A percentile compares a stretch with the other conserved stretches of the same genome.
phyloP scores from a whole-genome alignment of 2,329 filamentous ascomycete genomes.

The Calonectria henricotiae region DNA sequence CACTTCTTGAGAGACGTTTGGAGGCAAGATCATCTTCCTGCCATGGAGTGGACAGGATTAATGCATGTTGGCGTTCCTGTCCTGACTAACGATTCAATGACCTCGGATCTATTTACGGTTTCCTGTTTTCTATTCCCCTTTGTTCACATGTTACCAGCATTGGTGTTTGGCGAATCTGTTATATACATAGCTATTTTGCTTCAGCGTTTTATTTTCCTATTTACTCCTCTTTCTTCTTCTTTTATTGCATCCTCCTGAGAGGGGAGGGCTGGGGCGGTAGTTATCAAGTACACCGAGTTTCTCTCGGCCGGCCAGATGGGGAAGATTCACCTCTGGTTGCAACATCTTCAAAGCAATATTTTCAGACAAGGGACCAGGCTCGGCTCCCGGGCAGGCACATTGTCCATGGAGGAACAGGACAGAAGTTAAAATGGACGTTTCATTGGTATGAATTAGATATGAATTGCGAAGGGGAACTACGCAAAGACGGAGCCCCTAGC shows the following conservation, averaged over 20 bases:
- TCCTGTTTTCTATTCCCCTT: conserved; percentile 48
- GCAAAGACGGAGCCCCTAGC: background rate
- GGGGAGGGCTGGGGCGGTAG: conserved; percentile 30
- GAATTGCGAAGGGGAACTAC: conserved; percentile 27
- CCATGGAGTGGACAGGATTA: conserved; percentile 41
- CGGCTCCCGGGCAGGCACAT: conserved; percentile 39
- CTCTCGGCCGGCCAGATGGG: conserved; percentile 32
- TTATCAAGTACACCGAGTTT: conserved; percentile 30
- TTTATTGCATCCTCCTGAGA: conserved; percentile 35
- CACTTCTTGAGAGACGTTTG: conserved; percentile 26
- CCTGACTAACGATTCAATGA: conserved; percentile 50
- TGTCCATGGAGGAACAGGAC: conserved; percentile 41
- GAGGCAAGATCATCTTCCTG: conserved; percentile 39
- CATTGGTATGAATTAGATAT: conserved; percentile 39
- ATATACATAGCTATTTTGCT: conserved; percentile 43
- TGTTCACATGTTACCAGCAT: conserved; percentile 51
- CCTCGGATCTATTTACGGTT: conserved; percentile 41
- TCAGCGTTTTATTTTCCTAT: conserved; percentile 26
- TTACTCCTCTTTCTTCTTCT: conserved; percentile 19
- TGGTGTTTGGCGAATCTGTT: conserved; percentile 42
- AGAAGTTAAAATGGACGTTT: conserved; percentile 42
- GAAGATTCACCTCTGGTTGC: conserved; percentile 34
- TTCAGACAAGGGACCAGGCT: conserved; percentile 36
- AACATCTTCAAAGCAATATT: conserved; percentile 32
- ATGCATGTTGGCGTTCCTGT: conserved; percentile 37